Conservation (phyloP, 2,329 filamentous ascomycete genomes). For the Epichloe brachyelytri region DNA sequence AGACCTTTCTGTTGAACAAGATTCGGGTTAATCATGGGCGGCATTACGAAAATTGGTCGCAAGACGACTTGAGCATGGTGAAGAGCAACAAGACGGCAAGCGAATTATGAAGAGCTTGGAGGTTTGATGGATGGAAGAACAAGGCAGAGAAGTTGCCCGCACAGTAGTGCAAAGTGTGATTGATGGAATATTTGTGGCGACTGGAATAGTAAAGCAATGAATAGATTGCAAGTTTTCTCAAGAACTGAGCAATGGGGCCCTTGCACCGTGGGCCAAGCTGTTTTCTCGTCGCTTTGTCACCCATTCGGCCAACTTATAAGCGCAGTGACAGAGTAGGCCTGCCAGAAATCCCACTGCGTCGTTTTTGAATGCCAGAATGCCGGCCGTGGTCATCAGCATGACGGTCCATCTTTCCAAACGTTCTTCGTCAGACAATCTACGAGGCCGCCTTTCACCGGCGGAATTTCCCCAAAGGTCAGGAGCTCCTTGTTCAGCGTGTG, state of each 20-base stretch:
- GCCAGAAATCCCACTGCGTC: constrained; percentile 78
- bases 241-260: constrained; percentile 18
- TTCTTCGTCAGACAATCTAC: constrained; percentile 51
- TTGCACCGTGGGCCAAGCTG: constrained; percentile 10
- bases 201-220: not conserved
- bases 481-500: constrained; percentile 66
- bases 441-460: constrained; percentile 32
- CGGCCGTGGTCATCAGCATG: constrained; percentile 78
- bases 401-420: constrained; percentile 68
- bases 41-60: constrained; percentile 12
- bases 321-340: constrained; percentile 67
- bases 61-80: not conserved
- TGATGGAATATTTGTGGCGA: not conserved
- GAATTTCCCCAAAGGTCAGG: constrained; percentile 46
- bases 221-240: not conserved
- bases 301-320: constrained; percentile 39
- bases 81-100: not conserved
- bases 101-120: not conserved
- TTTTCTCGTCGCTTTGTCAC: constrained; percentile 24
- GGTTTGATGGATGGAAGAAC: not conserved
- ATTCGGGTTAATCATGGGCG: constrained; percentile 17
- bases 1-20: constrained; percentile 17
- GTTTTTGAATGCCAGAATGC: constrained; percentile 76
- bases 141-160: not conserved
- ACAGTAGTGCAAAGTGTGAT: no score